Evolutionary conservation across 768 basidiomycete genomes (phyloP), one percentile per base, ranked within the genome.

Genomic region (Suillus americanus): DNA sequence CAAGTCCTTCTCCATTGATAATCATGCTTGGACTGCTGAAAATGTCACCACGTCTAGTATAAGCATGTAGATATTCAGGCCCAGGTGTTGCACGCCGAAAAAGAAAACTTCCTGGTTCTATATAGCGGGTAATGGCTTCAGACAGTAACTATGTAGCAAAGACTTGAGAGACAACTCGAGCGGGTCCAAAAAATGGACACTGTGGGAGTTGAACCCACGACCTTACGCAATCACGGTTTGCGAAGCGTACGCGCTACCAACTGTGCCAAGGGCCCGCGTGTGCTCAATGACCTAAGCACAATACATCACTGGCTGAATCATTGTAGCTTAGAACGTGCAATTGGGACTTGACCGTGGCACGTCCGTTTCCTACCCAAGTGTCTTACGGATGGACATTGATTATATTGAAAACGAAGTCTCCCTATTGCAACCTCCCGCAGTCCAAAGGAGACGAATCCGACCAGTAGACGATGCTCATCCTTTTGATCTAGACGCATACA

Each of bases 401-500:
- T 67, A 61, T 48, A 69, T 72, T 65, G 75, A 75, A 1, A 62
- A 69, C 18, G 75, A 76, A 25, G 65, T 69, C 60, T 62, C 65
- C n/a, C 62, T 62, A 60, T 67, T 68, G 28, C 64, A 50, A 35
- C 37, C 63, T 43, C 56, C 61, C 5, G 66, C 64, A 30, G 66
- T 60, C 10, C 45, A 63, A 5, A 62, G 71, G 65, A 65, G 69
- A 63, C 71, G 74, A 28, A 68, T 81, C 25, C 83, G 83, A 2
- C 77, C 79, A 14, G 83, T 95, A 16, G 89, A 94, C 74, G 91
- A 92, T 50, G 82, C 83, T 0, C 93, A 95, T 72, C 92, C 94
- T 5, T 95, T 94, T 72, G 94, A 97, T 72, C 84, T 96, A 61
- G 95, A 96, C 64, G 76, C 85, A 48, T 91, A 93, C 74, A 87